Base-by-base conservation (phyloP, 2,329 filamentous ascomycete genomes). In the Nothopassalora personata region DNA sequence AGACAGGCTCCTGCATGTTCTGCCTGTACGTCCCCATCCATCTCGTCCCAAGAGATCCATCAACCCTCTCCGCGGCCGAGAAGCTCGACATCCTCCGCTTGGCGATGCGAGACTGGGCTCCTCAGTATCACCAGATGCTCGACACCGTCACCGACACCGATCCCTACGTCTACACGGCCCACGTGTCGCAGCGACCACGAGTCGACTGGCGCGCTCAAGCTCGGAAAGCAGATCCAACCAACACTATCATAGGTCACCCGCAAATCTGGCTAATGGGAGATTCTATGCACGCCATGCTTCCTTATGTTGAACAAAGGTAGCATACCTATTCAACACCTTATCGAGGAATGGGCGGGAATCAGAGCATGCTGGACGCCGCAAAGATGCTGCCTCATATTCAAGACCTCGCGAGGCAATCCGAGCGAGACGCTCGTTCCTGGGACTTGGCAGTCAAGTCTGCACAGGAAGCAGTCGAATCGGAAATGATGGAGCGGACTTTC, bases 1-100 rank as follows among this genome's bases (percentile, higher is more conserved):
- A 53, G 30, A 39, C 51, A 19, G 51, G 51, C 51, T 53, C 51
- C 51, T 53, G 51, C 31, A 53, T 53, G 51, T 53, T 53, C 11
- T 5, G 51, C 31, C 30, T 53, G 30, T 53, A 53, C 31, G 31
- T 53, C 5, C 31, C 51, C 3, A 19, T 39, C 9, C 33, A 36
- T 3, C 30, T 30, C 51, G 51, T 36, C 30, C 30, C 51, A 36
- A 1, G 11, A 11, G 30, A 53, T 13, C 51, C 51, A 15, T 23
- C 30, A 8, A 53, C 30, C 10, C 5, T 53, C 9, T 15, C 51
- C 3, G 31, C 51, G 4, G 15, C 1, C 4, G 51, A 53, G 18
- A 53, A 53, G 23, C 51, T 53, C 4, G 51, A 53, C 13, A 23
- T 53, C 4, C 51, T 53, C 30, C 51, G 51, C 51, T n/a, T 39